Evolutionary conservation across 2,329 filamentous ascomycete genomes (phyloP).

Genomic region (Chaetomium strumarium): DNA sequence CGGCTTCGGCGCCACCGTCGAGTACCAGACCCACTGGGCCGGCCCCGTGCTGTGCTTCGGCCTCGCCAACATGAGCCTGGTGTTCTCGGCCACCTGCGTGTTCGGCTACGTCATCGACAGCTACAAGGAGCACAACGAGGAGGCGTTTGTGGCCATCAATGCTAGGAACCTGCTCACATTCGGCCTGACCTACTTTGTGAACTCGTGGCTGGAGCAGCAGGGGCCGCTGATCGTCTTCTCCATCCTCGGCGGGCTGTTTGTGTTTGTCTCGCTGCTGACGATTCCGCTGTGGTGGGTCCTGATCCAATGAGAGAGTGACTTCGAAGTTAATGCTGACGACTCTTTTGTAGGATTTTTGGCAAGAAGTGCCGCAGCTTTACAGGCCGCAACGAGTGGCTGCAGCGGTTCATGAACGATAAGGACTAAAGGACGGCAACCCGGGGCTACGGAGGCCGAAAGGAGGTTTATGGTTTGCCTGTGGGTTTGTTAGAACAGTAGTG

Average conservation of each 20-base stretch:
- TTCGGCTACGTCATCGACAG: conserved; percentile 47
- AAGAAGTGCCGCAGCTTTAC: conserved; percentile 41
- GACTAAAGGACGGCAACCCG: neutral
- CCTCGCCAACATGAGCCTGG: conserved; percentile 43
- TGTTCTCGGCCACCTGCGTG: conserved; percentile 41
- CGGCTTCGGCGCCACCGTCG: conserved; percentile 41
- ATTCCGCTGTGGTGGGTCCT: conserved; percentile 38
- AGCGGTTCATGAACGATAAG: conserved; percentile 28
- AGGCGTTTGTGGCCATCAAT: conserved; percentile 48
- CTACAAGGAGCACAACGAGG: conserved; percentile 40
- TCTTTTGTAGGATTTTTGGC: conserved; percentile 36
- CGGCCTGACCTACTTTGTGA: conserved; percentile 40
- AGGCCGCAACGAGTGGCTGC: conserved; percentile 34
- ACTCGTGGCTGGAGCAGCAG: conserved; percentile 34
- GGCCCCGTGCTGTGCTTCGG: conserved; percentile 44
- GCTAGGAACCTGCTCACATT: conserved; percentile 43
- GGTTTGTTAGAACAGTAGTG: too few species aligned
- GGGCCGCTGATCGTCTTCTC: conserved; percentile 34
- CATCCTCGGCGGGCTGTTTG: conserved; percentile 36
- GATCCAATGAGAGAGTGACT: neutral
- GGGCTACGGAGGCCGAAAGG: too few species aligned
- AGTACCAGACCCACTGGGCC: conserved; percentile 42
- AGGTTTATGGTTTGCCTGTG: too few species aligned
- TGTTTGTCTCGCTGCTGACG: conserved; percentile 40
- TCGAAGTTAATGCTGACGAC: neutral